These are phyloP conservation scores for Brassica rapa DNA, from an alignment of 345 rosid species.

Conservation along the genomic window DNA sequence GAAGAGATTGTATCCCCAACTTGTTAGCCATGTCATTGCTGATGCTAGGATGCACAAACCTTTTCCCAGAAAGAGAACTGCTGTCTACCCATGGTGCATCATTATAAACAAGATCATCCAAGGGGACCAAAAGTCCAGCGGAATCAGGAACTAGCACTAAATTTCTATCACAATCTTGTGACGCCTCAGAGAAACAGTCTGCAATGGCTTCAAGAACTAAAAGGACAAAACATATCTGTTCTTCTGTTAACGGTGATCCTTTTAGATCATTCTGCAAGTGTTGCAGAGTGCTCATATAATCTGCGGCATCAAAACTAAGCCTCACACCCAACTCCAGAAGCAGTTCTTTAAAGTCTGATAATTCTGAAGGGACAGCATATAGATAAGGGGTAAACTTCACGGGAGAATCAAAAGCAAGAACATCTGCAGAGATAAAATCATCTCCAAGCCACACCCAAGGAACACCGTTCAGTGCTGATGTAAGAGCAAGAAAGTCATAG, in stretches of 20 bases:
- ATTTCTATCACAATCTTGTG: slow-evolving; percentile 55
- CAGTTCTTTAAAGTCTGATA: slow-evolving; percentile 73
- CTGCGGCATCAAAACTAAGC: slow-evolving; percentile 78
- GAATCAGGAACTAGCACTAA: slow-evolving; percentile 75
- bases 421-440: slow-evolving; percentile 73
- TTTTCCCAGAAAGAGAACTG: slow-evolving; percentile 59
- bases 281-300: slow-evolving; percentile 73
- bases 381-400: slow-evolving; percentile 90
- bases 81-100: slow-evolving; percentile 99
- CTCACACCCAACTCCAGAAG: slow-evolving; percentile 81
- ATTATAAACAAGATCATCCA: slow-evolving; percentile 74
- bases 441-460: slow-evolving; percentile 97
- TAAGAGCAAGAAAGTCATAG: slow-evolving; percentile 59
- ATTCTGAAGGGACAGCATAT: slow-evolving; percentile 95
- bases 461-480: slow-evolving; percentile 66
- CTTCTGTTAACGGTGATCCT: slow-evolving; percentile 62
- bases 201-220: slow-evolving; percentile 86
- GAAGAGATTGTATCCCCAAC: slow-evolving; percentile 86
- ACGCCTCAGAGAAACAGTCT: slow-evolving; percentile 61
- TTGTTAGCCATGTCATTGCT: slow-evolving; percentile 79
- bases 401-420: slow-evolving; percentile 96
- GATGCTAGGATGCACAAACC: slow-evolving; percentile 78
- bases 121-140: slow-evolving; percentile 58
- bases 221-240: slow-evolving; percentile 71
- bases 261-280: slow-evolving; percentile 64